Base-by-base conservation (phyloP, 257 asterid genomes). In the Voacanga thouarsii region DNA sequence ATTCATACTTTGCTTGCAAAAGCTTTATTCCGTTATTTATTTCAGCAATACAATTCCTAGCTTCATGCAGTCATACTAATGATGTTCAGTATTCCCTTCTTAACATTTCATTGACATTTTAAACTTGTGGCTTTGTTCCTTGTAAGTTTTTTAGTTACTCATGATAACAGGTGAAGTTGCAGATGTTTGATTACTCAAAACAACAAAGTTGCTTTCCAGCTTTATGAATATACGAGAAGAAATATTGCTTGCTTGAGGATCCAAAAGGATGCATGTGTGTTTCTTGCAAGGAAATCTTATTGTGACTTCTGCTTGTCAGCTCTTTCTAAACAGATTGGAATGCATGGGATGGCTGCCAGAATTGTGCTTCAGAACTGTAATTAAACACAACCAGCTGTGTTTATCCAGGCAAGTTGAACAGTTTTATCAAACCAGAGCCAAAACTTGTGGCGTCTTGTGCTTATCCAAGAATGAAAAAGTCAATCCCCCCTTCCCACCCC, bases 31-130 rank as follows among this genome's bases (percentile, higher is more conserved):
- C 37, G 2, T 33, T 33, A 33, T 33, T 1, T 63, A 81, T 49
- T 75, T 82, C 97, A 57, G 90, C 94, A 51, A 74, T 89, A 76
- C 84, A 85, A 77, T 79, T 90, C 74, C 93, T 92, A 87, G 81
- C 98, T 67, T 26, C 85, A 73, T 90, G 93, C 77, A 90, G 98
- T 90, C 97, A 97, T 94, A 84, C 56, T 71, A 44, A 56, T 80
- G 55, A 39, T 79, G 24, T 67, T 39, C 71, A 30, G 28, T 61
- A 53, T 44, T 55, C 65, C 76, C 53, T 43, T 49, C 66, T 56
- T 59, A 56, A 61, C 26, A 49, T 73, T 47, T 81, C 65, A 70
- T 43, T 70, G 24, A 56, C 51, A 51, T 47, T 71, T 33, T 59
- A 30, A 50, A 53, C 49, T 64, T 51, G 51, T 78, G 53, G 33